Percentiles rank a stretch among this genome's conserved stretches.
Conservation (phyloP, 352 stramenopile species). For the Phytopythium cucurbitacearum region DNA sequence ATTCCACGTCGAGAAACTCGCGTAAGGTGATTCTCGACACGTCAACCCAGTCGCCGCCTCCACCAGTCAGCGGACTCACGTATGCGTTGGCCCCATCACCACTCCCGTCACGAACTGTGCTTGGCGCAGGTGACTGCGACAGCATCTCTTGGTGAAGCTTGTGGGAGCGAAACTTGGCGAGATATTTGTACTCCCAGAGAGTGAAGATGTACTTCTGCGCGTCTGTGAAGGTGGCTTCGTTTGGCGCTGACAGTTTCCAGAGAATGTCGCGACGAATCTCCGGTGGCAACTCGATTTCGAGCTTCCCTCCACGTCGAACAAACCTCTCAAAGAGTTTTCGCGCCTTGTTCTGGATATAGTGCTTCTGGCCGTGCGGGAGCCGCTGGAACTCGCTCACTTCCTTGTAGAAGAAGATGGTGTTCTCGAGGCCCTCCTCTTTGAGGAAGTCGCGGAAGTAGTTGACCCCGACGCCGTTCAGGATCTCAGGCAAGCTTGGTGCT, state of each 20-base stretch:
- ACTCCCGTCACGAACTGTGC: background rate
- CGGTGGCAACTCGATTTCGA: constrained; percentile 56
- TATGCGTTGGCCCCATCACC: background rate
- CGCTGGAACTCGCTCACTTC: constrained; percentile 71
- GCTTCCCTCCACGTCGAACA: constrained; percentile 47
- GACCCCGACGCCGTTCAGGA: constrained; percentile 44
- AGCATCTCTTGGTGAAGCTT: constrained; percentile 41
- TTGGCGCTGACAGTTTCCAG: constrained; percentile 49
- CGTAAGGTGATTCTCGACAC: constrained; percentile 43
- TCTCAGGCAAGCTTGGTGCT: constrained; percentile 16
- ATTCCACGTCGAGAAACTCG: constrained; percentile 59
- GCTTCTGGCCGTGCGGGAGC: constrained; percentile 54
- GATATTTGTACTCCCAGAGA: constrained; percentile 45
- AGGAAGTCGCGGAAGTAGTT: constrained; percentile 60
- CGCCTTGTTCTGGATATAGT: constrained; percentile 72
- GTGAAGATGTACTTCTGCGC: constrained; percentile 48
- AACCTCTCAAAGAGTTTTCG: constrained; percentile 73
- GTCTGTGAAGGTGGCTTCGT: constrained; percentile 59
- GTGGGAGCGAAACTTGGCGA: constrained; percentile 38
- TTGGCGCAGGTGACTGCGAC: constrained; percentile 11
- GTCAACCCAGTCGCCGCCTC: constrained; percentile 30
- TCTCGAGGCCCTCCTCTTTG: constrained; percentile 40
- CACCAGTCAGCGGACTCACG: background rate
- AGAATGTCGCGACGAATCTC: constrained; percentile 65
- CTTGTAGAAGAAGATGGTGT: constrained; percentile 67